phyloP scores from a whole-genome alignment of 139 green algal species.

The Chloropicon primus region DNA sequence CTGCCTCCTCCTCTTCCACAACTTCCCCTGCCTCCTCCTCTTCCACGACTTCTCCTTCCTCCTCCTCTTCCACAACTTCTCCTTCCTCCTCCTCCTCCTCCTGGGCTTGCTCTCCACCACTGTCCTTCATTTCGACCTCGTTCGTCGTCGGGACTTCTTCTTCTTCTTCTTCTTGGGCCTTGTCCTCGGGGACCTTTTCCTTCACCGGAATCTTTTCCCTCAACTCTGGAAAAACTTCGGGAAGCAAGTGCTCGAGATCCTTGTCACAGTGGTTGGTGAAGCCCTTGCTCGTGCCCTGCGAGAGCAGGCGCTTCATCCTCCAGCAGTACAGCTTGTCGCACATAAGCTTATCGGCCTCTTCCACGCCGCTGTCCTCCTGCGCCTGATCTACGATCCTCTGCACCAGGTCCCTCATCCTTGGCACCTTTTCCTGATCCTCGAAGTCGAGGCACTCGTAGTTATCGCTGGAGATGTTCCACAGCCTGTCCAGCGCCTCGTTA shows the following conservation, averaged over 20 bases:
- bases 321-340: background rate
- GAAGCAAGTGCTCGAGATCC: background rate
- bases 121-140: background rate
- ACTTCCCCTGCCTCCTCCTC: background rate
- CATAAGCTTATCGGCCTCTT: background rate
- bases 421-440: background rate
- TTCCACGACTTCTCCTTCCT: background rate
- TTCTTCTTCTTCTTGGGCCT: too few species aligned
- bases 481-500: background rate
- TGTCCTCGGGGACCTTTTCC: too few species aligned
- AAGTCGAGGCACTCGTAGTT: background rate
- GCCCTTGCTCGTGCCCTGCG: background rate
- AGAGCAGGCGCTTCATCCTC: background rate
- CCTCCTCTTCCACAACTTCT: background rate
- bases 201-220: background rate
- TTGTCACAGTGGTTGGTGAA: background rate
- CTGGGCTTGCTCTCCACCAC: background rate
- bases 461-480: background rate
- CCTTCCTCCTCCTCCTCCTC: background rate
- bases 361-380: background rate
- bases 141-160: background rate
- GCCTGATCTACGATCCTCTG: background rate
- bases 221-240: background rate
- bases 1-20: background rate
- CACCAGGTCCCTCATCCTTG: background rate